Base-by-base conservation (phyloP, 805 yeast genomes). In the Starmerella vitae region DNA sequence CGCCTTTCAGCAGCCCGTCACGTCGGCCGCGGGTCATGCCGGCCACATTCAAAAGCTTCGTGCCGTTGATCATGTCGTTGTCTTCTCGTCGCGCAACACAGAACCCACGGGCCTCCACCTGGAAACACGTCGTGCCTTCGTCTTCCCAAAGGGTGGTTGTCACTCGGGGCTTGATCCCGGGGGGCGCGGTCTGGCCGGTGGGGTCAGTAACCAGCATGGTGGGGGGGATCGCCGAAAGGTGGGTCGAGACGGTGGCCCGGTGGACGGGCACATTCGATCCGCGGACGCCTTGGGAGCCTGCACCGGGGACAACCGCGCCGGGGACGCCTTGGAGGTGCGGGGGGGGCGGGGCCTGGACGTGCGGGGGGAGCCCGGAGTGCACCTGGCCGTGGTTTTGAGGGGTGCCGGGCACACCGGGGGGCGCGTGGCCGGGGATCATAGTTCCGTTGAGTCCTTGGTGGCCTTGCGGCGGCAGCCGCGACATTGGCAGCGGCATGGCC, bases 81-180 rank as follows among this genome's bases (percentile, higher is more conserved):
- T 81, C 91, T 22, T 84, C 91, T 53, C 93, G 69, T 49, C 93
- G 68, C 21, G 81, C 85, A 17, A 81, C 93, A 14, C 78, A 68
- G 33, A 80, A 79, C 41, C 82, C 80, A 46, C 78, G 74, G 42
- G 84, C 86, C 52, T 80, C 91, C 22, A 81, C 88, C 59, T 80
- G 91, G 62, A 80, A 81, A 55, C 91, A 81, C 37, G 81, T 59
- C 1, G 93, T 81, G 49, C 78, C 76, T 54, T 81, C 93, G 55
- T 81, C 93, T 54, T 81, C 91, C 93, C 93, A 81, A 71, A 78
- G 71, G n/a, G 91, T 80, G 18, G 91, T 79, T 37, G 85, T 78
- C 37, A 80, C 83, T 44, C 71, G 60, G 37, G 77, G 76, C 54
- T 68, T 65, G 45, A 53, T 50, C 10, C 59, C 56, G 36, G 66